Base-by-base conservation (phyloP, 2,329 filamentous ascomycete species). In the Metarhizium rileyi region DNA sequence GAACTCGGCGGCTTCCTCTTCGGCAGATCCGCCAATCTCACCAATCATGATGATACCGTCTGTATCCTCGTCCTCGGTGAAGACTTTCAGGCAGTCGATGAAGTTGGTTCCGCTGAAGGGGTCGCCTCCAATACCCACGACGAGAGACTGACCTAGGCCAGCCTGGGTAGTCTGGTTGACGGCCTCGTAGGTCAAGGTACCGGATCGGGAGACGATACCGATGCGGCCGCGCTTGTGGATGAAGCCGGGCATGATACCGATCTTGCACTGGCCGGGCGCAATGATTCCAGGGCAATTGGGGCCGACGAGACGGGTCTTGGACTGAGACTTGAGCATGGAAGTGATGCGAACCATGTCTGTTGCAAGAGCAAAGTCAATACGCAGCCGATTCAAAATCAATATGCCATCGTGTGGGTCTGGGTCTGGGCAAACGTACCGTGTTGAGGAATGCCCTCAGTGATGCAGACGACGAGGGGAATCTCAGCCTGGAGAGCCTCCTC, bases 1-100 rank as follows among this genome's bases (percentile, higher is more conserved):
- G 80, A 94, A 98, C 63, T 97, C 93, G 63, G 93, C 91, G 36
- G 93, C 93, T 63, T 98, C 93, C 76, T 98, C 93, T 77, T 98
- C 93, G 52, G 93, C 93, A 53, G 87, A 88, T 56, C 93, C 93
- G 72, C 93, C 93, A 68, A 98, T 97, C 77, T 97, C 93, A 67
- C 93, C 93, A 69, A 98, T 97, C 93, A 98, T 96, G 76, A 98
- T 96, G 74, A 98, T 96, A 67, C 93, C 93, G 68, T 98, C 93
- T 36, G 93, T 98, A 76, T 95, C 89, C 69, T 86, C 80, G 70
- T 98, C 93, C 70, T 94, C 78, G 62, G 95, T 82, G 83, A 98
- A 98, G 67, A 97, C 89, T 67, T 88, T 87, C 62, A 98, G 80
- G 80, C 91, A 96, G 81, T 98, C 93, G 73, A 98, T 97, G 78